Base-by-base conservation (phyloP, 1,284 basidiomycete genomes). In the Cryptococcus sp. region DNA sequence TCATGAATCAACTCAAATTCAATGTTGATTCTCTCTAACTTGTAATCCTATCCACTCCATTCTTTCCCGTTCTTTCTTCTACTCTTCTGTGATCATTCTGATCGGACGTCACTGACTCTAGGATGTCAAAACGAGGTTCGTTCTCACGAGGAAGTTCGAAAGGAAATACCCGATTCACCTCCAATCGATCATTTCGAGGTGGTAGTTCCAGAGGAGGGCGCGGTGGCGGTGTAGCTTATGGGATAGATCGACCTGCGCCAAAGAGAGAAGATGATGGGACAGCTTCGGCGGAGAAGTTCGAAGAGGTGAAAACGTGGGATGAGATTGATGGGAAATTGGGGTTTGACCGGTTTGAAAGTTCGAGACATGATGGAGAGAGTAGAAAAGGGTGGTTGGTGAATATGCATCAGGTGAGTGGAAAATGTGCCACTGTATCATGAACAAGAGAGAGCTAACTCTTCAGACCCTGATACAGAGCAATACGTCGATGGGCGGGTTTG, bases 371-470 rank as follows among this genome's bases (percentile, higher is more conserved):
- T 63, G 90, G 90, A 0, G 78, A 81, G 6, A 79, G 79, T 63
- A 83, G 80, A 65, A 87, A 90, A 56, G 93, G 91, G 1, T 98
- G 96, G 96, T 80, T 99, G 71, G 87, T 99, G 59, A 98, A 98
- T 74, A 98, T 99, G 94, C 95, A 96, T 74, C 90, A 94, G 56
- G 90, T 92, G 70, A 66, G 88, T 80, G 11, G 23, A 7, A 33
- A 32, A 10, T 14, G 6, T 14, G 4, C 6, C 43, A 34, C 13
- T n/a, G 34, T 36, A 14, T 32, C 1, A 32, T 30, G 33, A 11
- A 48, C 32, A 4, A 3, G 3, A n/a, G 2, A 23, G 41, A 38
- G 37, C 31, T 35, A 46, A 11, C 32, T 10, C 15, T 11, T 13
- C 56, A 92, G 85, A 97, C 92, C 0, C 78, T 96, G 4, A 74